Evolutionary conservation across 2,329 filamentous ascomycete species (phyloP).

Genomic region (Exophiala dermatitidis): DNA sequence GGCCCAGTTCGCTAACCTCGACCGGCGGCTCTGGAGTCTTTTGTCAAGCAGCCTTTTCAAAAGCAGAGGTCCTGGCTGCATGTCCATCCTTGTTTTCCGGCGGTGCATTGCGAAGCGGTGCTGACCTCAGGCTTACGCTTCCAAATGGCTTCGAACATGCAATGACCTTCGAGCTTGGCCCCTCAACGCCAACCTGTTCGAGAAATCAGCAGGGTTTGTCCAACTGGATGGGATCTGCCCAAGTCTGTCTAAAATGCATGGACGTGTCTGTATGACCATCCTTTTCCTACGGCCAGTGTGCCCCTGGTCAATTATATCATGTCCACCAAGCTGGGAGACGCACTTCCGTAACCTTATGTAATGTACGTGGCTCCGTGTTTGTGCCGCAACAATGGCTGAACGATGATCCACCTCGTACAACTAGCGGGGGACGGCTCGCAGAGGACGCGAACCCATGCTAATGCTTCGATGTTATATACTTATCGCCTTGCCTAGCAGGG

Average conservation of each 20-base stretch:
- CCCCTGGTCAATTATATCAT: neutral
- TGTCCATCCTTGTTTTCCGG: neutral
- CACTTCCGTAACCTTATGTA: neutral
- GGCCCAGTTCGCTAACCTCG: too few relatives aligned
- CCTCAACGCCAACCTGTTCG: constrained; percentile 7
- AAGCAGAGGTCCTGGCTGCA: neutral
- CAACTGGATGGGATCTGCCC: constrained; percentile 4
- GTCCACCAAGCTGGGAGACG: neutral
- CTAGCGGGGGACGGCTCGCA: constrained; percentile 10
- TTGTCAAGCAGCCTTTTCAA: too few relatives aligned
- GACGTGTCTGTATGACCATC: neutral
- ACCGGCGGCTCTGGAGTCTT: too few relatives aligned
- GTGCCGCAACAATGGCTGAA: constrained; percentile 17
- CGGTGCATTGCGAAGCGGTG: constrained; percentile 14
- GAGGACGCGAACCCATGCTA: constrained; percentile 11
- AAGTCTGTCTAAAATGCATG: constrained; percentile 1
- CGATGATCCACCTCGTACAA: constrained; percentile 15
- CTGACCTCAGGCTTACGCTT: constrained; percentile 14
- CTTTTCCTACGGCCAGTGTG: constrained; percentile 22
- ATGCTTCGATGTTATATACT: constrained; percentile 15
- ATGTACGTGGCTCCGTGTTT: neutral
- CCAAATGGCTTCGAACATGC: constrained; percentile 9
- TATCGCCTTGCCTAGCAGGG: neutral
- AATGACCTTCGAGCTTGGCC: neutral
- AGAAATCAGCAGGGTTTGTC: constrained; percentile 9